Evolutionary conservation across 305 asterid genomes (phyloP), one percentile per base, ranked within the genome.

Genomic region (Euphrasia arctica): DNA sequence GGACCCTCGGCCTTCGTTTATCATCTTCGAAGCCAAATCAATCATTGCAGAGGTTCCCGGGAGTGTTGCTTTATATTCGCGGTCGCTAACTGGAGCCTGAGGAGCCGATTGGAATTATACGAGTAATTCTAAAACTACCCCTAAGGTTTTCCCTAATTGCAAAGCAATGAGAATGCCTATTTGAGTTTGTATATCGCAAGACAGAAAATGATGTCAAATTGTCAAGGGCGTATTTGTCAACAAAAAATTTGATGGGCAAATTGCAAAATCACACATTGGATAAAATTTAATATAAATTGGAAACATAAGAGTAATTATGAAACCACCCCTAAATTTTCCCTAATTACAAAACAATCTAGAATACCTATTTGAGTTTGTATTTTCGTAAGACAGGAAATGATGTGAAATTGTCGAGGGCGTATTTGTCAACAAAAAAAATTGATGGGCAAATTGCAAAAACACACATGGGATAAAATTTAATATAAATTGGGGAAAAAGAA

Each of bases 11-110:
- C 89, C 96, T 67, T 93, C 99, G 63, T 69, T 83, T 55, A 93
- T 88, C 98, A 90, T 84, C 48, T 70, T 77, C 28, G 89, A 82
- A 54, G 97, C 93, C 83, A 90, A 80, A 74, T 93, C 98, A 51
- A 93, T 90, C 90, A 83, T 85, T 4, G 97, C 70, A 79, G 98
- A 85, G 60, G 97, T 90, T 75, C 84, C 85, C 0, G 97, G 87
- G 48, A 87, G 86, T 12, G 92, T 88, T 50, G 97, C 97, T 79
- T 74, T 85, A 68, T 78, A 85, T 72, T 93, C 98, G 57, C 96
- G 89, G 77, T 90, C 98, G 61, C 98, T 93, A 49, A 82, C 95
- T n/a, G 98, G 98, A 71, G 98, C 98, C 98, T 93, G 81, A 60
- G 64, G 27, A 69, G 61, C 58, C 67, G 36, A 67, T 63, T 4